phyloP scores from a whole-genome alignment of 352 stramenopile genomes.

The Phytophthora citricola region DNA sequence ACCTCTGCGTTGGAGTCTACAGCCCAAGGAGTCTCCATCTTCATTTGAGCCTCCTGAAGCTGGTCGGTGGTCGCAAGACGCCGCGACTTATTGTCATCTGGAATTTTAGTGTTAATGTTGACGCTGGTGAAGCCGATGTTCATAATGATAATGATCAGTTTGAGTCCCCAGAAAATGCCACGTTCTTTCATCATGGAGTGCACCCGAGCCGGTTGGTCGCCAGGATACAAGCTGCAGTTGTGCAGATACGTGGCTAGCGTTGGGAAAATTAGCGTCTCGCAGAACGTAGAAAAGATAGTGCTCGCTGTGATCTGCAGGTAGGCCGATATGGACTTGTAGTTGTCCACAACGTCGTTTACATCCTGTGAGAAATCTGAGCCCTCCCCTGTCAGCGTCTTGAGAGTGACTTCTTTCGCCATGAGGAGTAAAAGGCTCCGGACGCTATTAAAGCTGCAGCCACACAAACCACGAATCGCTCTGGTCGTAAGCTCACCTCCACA shows the following conservation, averaged over 20 bases:
- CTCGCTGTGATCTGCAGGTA: slow-evolving; percentile 52
- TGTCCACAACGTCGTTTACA: slow-evolving; percentile 32
- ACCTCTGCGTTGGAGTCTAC: slow-evolving; percentile 16
- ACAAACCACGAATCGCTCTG: slow-evolving; percentile 49
- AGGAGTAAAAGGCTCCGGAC: slow-evolving; percentile 50
- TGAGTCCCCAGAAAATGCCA: slow-evolving; percentile 65
- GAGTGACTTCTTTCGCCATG: slow-evolving; percentile 45
- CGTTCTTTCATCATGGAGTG: slow-evolving; percentile 51
- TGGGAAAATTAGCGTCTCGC: slow-evolving; percentile 66
- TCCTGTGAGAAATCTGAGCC: slow-evolving; percentile 12
- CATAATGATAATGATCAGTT: slow-evolving; percentile 69
- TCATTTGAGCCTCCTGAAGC: neutral
- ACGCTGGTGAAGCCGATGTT: slow-evolving; percentile 67
- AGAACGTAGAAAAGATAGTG: slow-evolving; percentile 67
- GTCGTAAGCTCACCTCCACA: slow-evolving; percentile 61
- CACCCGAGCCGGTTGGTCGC: slow-evolving; percentile 58
- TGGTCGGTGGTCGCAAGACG: slow-evolving; percentile 16
- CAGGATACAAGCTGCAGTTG: slow-evolving; percentile 65
- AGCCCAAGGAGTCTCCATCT: slow-evolving; percentile 6
- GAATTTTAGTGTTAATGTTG: slow-evolving; percentile 42
- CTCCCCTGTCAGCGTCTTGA: slow-evolving; percentile 31
- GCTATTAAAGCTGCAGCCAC: slow-evolving; percentile 40
- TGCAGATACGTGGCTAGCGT: slow-evolving; percentile 64
- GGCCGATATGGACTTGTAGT: slow-evolving; percentile 60
- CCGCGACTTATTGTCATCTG: neutral